A percentile compares a stretch with the other conserved stretches of the same genome.
These are phyloP conservation scores for Eucalyptus decipiens DNA, from an alignment of 345 rosid genomes.

Conservation along the genomic window DNA sequence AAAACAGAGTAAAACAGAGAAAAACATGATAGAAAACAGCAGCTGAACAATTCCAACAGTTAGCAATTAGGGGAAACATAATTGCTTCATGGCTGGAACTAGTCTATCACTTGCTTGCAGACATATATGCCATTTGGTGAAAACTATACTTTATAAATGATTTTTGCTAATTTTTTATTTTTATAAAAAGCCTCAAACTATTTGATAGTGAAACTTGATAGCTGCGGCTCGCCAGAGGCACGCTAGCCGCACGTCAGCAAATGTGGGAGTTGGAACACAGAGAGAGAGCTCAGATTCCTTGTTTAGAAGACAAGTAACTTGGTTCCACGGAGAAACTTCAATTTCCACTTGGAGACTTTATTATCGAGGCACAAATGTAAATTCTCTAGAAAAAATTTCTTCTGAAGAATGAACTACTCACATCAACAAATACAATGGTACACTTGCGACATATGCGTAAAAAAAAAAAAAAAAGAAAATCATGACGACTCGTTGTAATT, in stretches of 20 bases:
- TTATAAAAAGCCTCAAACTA: neutral
- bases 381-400: neutral
- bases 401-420: neutral
- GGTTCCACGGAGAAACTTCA: neutral
- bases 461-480: neutral
- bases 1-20: too few relatives aligned
- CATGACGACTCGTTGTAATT: neutral
- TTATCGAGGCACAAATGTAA: neutral
- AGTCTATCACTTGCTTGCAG: neutral
- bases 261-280: too few relatives aligned
- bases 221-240: too few relatives aligned
- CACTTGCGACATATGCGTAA: neutral
- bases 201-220: too few relatives aligned
- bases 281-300: too few relatives aligned
- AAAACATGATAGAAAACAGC: too few relatives aligned
- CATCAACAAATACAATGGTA: neutral
- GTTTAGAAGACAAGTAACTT: neutral
- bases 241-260: too few relatives aligned
- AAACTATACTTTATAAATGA: too few relatives aligned
- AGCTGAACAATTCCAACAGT: too few relatives aligned
- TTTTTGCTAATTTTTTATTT: too few relatives aligned
- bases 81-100: neutral
- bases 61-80: neutral
- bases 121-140: too few relatives aligned
- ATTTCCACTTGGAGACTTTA: rapidly evolving